These are phyloP conservation scores for Fusarium robinianum DNA, from an alignment of 2,329 filamentous ascomycete genomes.

Conservation along the genomic window DNA sequence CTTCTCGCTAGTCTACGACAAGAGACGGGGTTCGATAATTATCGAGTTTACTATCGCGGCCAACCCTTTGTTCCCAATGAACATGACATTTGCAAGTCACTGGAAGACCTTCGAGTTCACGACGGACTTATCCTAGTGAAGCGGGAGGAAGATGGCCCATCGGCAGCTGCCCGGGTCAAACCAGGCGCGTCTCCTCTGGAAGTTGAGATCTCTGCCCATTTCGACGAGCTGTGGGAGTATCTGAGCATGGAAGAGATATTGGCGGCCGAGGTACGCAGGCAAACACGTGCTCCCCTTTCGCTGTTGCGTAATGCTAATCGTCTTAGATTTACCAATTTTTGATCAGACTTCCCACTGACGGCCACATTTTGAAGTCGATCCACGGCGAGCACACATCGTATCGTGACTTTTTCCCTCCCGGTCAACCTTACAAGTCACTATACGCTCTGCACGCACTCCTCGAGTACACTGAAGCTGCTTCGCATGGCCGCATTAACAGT, in stretches of 20 bases:
- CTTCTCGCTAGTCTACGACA: conserved; percentile 69
- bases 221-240: conserved; percentile 81
- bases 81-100: conserved; percentile 61
- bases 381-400: conserved; percentile 57
- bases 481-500: conserved; percentile 34
- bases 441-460: conserved; percentile 72
- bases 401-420: conserved; percentile 67
- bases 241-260: conserved; percentile 73
- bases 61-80: conserved; percentile 65
- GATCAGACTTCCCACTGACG: conserved; percentile 69
- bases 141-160: conserved; percentile 54
- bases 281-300: neutral
- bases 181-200: conserved; percentile 68
- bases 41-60: conserved; percentile 73
- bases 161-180: conserved; percentile 50
- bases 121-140: conserved; percentile 70
- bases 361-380: conserved; percentile 63
- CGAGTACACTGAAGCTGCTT: conserved; percentile 59
- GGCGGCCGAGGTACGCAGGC: conserved; percentile 64
- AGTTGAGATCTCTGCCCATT: conserved; percentile 78
- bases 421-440: conserved; percentile 72
- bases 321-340: conserved; percentile 71
- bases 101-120: conserved; percentile 69
- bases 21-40: conserved; percentile 75
- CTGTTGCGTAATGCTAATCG: no score